Percentiles rank a stretch among this genome's conserved stretches.
Evolutionary conservation across 176 grass and related monocot species (phyloP).

Genomic region (bread wheat (Triticum aestivum)): IWGSC_CS_RefSeq_v2.1 NC_057806.1:535802997-535803496

Average conservation of each 20-base stretch:
- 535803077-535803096: not conserved
- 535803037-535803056: not conserved
- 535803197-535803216: not conserved
- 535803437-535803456: too few relatives aligned
- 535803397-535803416: not conserved
- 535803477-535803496: too few relatives aligned
- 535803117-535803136: not conserved
- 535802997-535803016: too few relatives aligned
- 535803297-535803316: not conserved
- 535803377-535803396: not conserved
- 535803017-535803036: not conserved
- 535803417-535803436: not conserved
- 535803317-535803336: not conserved
- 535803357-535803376: not conserved
- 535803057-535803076: not conserved
- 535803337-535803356: not conserved
- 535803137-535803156: not conserved
- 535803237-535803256: not conserved
- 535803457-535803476: too few relatives aligned
- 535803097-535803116: not conserved
- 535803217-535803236: not conserved
- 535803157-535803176: not conserved
- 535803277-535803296: not conserved
- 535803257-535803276: too few relatives aligned
- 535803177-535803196: not conserved